Evolutionary conservation across 495 filamentous ascomycete species (phyloP), one percentile per base, ranked within the genome.

Genomic region (Neurospora hispaniola): DNA sequence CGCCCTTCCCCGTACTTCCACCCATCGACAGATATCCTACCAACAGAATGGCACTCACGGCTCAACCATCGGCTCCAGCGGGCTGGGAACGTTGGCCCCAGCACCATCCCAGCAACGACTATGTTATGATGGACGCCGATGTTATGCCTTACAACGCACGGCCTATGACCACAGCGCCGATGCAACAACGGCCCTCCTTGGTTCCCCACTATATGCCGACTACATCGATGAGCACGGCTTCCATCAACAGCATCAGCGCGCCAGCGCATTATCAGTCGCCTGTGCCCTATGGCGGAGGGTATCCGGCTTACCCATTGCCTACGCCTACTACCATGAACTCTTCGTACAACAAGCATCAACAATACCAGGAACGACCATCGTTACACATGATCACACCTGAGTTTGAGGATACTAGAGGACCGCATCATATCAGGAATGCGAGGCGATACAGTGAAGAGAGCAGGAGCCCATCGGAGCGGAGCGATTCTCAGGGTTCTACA

Each of bases 51-150:
- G 83, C 82, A 71, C 78, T 84, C 77, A 78, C 82, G 12, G 77
- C 75, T 72, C 77, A 82, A 39, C 72, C 78, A 71, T 73, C 79
- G 35, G 75, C 78, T 14, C 75, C 77, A 42, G 72, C 79, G 10
- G 71, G 42, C 75, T 86, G 84, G 84, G 78, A 71, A 70, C 79
- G 82, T 71, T 86, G 84, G 84, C 74, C 81, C 74, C 79, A 83
- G 27, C 81, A 82, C 31, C 80, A 81, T 23, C 72, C 73, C 18
- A 76, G 68, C 70, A 42, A 70, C 20, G 79, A 82, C 20, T 85
- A 81, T 76, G 73, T 72, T 71, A 78, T 85, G 77, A 77, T 83
- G 77, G 79, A 81, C 27, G 9, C 79, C 27, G 70, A 77, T 68
- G 73, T 82, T 68, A 79, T 82, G 74, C 73, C 77, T 5, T 85